These are phyloP conservation scores for Pyricularia pennisetigena DNA, from an alignment of 2,329 filamentous ascomycete genomes.

Conservation along the genomic window DNA sequence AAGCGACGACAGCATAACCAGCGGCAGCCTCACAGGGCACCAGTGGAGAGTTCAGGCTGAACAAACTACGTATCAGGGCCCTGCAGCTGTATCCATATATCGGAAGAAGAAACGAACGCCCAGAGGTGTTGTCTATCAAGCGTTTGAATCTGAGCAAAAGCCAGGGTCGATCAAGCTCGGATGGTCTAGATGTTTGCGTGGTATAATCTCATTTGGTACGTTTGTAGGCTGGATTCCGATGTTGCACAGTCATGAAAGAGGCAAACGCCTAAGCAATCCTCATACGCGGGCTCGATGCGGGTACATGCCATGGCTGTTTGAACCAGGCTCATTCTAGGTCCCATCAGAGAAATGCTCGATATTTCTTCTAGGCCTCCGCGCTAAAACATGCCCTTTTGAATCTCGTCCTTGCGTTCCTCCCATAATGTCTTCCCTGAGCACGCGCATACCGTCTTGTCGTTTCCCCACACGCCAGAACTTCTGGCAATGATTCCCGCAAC, in stretches of 20 bases:
- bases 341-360: not conserved
- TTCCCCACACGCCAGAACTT: constrained; percentile 97
- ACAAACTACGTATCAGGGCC: not conserved
- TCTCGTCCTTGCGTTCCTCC: constrained; percentile 90
- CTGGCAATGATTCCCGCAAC: constrained; percentile 88
- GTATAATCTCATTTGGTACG: not conserved
- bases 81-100: not conserved
- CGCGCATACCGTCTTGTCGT: constrained; percentile 96
- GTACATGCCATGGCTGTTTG: not conserved
- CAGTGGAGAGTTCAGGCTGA: not conserved
- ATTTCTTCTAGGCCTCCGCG: not conserved
- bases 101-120: not conserved
- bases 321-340: not conserved
- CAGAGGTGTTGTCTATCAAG: not conserved
- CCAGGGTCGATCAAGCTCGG: not conserved
- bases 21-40: not conserved
- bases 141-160: not conserved
- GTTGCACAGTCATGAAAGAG: not conserved
- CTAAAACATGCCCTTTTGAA: constrained; percentile 79
- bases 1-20: not conserved
- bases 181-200: not conserved
- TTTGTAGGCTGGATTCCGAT: not conserved
- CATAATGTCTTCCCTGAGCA: constrained; percentile 97
- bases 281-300: not conserved
- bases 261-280: not conserved